Percentiles rank a stretch among this genome's conserved stretches.
These are phyloP conservation scores for Cucurbita moschata DNA, from an alignment of 306 rosid genomes.

Conservation along the genomic window DNA sequence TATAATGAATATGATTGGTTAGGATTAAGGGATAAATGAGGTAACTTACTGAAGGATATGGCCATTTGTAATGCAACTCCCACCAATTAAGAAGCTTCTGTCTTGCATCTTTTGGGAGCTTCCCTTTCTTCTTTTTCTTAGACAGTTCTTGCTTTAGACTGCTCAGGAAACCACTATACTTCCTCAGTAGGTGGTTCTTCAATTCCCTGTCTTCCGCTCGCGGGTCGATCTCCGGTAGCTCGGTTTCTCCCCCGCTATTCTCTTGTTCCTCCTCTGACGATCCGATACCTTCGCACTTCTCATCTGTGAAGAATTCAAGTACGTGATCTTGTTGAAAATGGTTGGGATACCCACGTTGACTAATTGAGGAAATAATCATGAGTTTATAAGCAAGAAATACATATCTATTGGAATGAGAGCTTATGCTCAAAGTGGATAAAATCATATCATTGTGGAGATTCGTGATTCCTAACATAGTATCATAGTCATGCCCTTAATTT, in stretches of 20 bases:
- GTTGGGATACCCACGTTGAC: too few relatives aligned
- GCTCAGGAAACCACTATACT: slow-evolving; percentile 85
- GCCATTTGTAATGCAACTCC: slow-evolving; percentile 99
- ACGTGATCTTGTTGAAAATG: background rate
- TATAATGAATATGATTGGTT: background rate
- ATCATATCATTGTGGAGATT: too few relatives aligned
- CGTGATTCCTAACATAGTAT: too few relatives aligned
- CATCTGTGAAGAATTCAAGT: slow-evolving; percentile 21
- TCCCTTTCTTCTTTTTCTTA: slow-evolving; percentile 94
- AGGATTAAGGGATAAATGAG: background rate
- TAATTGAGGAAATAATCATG: too few relatives aligned
- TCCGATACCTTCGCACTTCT: slow-evolving; percentile 55
- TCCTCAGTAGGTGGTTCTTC: slow-evolving; percentile 67
- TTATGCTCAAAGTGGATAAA: too few relatives aligned
- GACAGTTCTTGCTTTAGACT: slow-evolving; percentile 97
- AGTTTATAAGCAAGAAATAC: too few relatives aligned
- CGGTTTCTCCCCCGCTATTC: slow-evolving; percentile 74
- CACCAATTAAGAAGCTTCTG: slow-evolving; percentile 94
- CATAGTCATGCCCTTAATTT: too few relatives aligned
- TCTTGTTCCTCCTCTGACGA: slow-evolving; percentile 89
- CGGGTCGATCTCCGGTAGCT: slow-evolving; percentile 70
- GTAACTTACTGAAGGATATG: slow-evolving; percentile 70
- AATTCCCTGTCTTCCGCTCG: slow-evolving; percentile 88
- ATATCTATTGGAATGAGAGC: too few relatives aligned
- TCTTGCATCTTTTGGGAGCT: slow-evolving; percentile 93